These are phyloP conservation scores for Backusella sp. DNA, from an alignment of 192 early-diverging fungal genomes.

Conservation along the genomic window DNA sequence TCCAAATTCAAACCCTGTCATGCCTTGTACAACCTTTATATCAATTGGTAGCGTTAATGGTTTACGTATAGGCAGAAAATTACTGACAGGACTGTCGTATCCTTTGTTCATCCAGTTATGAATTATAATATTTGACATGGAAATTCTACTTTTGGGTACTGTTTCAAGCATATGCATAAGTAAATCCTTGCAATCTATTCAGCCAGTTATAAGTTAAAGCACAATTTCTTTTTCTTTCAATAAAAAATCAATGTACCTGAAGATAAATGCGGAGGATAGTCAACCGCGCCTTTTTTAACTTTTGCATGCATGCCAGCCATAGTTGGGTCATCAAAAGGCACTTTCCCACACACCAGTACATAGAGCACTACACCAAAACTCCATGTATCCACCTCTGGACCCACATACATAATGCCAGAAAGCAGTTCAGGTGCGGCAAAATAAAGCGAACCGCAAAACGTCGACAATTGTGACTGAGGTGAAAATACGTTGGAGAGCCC, in stretches of 20 bases:
- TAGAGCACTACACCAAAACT: slow-evolving; percentile 84
- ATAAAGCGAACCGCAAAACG: slow-evolving; percentile 66
- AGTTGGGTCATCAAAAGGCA: slow-evolving; percentile 83
- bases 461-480: slow-evolving; percentile 47
- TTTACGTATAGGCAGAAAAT: slow-evolving; percentile 58
- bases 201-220: neutral
- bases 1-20: slow-evolving; percentile 79
- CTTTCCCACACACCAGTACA: slow-evolving; percentile 77
- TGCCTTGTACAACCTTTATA: slow-evolving; percentile 57
- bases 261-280: slow-evolving; percentile 71
- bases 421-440: slow-evolving; percentile 86
- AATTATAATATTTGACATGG: slow-evolving; percentile 64
- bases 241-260: slow-evolving; percentile 57
- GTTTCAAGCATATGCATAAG: slow-evolving; percentile 69
- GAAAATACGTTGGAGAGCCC: slow-evolving; percentile 76
- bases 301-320: slow-evolving; percentile 83
- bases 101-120: slow-evolving; percentile 79
- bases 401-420: slow-evolving; percentile 72
- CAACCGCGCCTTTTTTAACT: slow-evolving; percentile 78
- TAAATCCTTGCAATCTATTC: slow-evolving; percentile 55
- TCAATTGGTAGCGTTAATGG: slow-evolving; percentile 59
- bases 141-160: slow-evolving; percentile 62
- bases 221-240: slow-evolving; percentile 8
- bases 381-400: slow-evolving; percentile 88
- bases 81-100: slow-evolving; percentile 53